A percentile compares a stretch with the other conserved stretches of the same genome.
Evolutionary conservation across 805 yeast genomes (phyloP).

Genomic region (Osmozyma mogii): DNA sequence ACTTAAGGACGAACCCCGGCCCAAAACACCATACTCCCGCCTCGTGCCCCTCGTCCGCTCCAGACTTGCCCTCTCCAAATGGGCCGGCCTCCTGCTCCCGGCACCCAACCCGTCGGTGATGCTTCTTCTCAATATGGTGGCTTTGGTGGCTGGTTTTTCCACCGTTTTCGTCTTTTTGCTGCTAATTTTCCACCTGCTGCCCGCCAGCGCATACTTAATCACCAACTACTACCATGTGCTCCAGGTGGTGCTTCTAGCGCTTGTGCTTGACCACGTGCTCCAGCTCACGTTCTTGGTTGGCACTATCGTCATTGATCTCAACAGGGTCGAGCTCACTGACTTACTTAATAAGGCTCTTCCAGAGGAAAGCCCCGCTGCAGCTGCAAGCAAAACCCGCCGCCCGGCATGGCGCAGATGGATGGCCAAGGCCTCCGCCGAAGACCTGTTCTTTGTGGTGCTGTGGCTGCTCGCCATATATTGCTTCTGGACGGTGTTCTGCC

Average conservation of each 20-base stretch:
- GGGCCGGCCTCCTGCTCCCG: slow-evolving; percentile 5
- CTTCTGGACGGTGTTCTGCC: too few species aligned
- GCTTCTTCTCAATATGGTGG: slow-evolving; percentile 13
- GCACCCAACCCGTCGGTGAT: slow-evolving; percentile 20
- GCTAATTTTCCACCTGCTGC: slow-evolving; percentile 1
- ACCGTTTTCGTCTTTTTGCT: background rate
- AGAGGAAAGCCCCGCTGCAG: background rate
- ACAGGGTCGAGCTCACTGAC: slow-evolving; percentile 55
- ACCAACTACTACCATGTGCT: slow-evolving; percentile 18
- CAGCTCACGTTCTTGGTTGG: slow-evolving; percentile 61
- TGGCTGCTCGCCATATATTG: too few species aligned
- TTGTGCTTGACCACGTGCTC: slow-evolving; percentile 52
- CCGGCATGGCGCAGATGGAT: too few species aligned
- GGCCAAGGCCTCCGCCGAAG: too few species aligned
- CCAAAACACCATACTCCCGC: slow-evolving; percentile 8
- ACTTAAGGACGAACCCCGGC: too few species aligned
- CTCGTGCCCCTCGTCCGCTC: slow-evolving; percentile 9
- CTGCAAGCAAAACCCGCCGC: too few species aligned
- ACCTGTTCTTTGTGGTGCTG: too few species aligned
- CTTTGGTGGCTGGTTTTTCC: slow-evolving; percentile 6
- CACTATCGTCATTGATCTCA: slow-evolving; percentile 58
- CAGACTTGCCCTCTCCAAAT: slow-evolving; percentile 3
- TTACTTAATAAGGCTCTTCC: slow-evolving; percentile 14
- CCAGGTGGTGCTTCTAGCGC: slow-evolving; percentile 27
- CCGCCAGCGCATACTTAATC: slow-evolving; percentile 5